A percentile compares a stretch with the other conserved stretches of the same genome.
phyloP scores from a whole-genome alignment of 129 eudicot genomes.

The Flaveria brownii region DNA sequence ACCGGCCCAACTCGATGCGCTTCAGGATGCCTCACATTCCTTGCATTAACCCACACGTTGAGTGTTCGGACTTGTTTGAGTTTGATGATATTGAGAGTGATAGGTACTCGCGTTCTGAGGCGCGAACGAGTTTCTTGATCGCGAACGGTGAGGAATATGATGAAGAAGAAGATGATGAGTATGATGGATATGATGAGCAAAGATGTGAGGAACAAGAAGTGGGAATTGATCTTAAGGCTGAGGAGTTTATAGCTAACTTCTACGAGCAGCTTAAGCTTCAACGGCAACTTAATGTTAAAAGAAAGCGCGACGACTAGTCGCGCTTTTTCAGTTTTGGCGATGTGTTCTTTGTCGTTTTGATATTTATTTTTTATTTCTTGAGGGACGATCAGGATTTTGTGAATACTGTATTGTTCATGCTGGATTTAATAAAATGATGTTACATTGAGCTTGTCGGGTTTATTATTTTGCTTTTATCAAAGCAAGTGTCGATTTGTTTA shows the following conservation, averaged over 20 bases:
- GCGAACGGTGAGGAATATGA: constrained; percentile 28
- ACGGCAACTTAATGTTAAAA: constrained; percentile 40
- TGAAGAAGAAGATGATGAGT: constrained; percentile 22
- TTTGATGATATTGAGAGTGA: constrained; percentile 36
- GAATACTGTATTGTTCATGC: constrained; percentile 18
- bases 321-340: constrained; percentile 19
- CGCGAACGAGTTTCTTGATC: constrained; percentile 40
- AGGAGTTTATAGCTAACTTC: constrained; percentile 72
- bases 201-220: constrained; percentile 36
- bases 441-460: not conserved
- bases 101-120: constrained; percentile 18
- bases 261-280: constrained; percentile 79
- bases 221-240: constrained; percentile 74
- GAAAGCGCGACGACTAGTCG: not conserved
- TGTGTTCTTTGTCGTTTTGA: not conserved
- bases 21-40: constrained; percentile 71
- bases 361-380: not conserved
- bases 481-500: too few relatives aligned
- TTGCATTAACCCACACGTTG: constrained; percentile 66
- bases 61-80: constrained; percentile 52
- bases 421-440: constrained; percentile 5
- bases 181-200: not conserved
- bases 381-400: constrained; percentile 34
- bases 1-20: constrained; percentile 67
- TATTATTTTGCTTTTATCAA: too few relatives aligned